Percentiles rank a stretch among this genome's conserved stretches.
phyloP scores from a whole-genome alignment of 2,329 filamentous ascomycete genomes.

The Aaosphaeria pasadenensis region DNA sequence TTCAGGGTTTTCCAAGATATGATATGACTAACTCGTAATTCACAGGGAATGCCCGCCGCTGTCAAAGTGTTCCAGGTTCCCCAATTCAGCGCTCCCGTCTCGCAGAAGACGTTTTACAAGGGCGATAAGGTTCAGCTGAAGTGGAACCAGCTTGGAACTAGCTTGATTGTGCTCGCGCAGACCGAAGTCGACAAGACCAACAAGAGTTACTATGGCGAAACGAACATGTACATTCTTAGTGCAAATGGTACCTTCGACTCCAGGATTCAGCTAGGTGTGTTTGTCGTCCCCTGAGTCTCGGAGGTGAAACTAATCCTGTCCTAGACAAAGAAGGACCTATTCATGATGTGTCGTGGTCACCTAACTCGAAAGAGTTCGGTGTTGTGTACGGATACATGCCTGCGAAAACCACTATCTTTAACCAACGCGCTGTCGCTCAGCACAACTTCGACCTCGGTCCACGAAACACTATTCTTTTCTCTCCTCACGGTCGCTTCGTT shows the following conservation, averaged over 20 bases:
- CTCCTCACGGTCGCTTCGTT: slow-evolving; percentile 87
- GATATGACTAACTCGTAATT: slow-evolving; percentile 9
- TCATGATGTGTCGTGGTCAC: slow-evolving; percentile 97
- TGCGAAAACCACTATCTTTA: slow-evolving; percentile 98
- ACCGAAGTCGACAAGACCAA: slow-evolving; percentile 97
- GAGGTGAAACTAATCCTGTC: background rate
- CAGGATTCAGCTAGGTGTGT: slow-evolving; percentile 68
- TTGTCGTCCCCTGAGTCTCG: background rate
- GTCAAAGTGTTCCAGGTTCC: slow-evolving; percentile 95
- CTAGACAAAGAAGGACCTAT: slow-evolving; percentile 95
- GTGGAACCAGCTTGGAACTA: slow-evolving; percentile 93
- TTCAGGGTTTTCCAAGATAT: background rate
- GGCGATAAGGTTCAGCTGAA: slow-evolving; percentile 98
- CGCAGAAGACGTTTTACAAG: slow-evolving; percentile 99
- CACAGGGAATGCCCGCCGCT: slow-evolving; percentile 82
- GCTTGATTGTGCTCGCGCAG: slow-evolving; percentile 89
- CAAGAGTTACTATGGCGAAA: slow-evolving; percentile 99
- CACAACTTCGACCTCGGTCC: slow-evolving; percentile 85
- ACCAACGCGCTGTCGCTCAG: slow-evolving; percentile 75
- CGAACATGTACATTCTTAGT: slow-evolving; percentile 91
- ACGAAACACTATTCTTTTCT: slow-evolving; percentile 93
- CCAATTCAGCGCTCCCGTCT: slow-evolving; percentile 76
- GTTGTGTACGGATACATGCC: slow-evolving; percentile 99
- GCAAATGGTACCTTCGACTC: slow-evolving; percentile 91
- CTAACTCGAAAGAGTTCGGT: slow-evolving; percentile 95